Percentiles rank a stretch among this genome's conserved stretches.
phyloP scores from a whole-genome alignment of 306 rosid genomes.

The Vicia faba region DNA sequence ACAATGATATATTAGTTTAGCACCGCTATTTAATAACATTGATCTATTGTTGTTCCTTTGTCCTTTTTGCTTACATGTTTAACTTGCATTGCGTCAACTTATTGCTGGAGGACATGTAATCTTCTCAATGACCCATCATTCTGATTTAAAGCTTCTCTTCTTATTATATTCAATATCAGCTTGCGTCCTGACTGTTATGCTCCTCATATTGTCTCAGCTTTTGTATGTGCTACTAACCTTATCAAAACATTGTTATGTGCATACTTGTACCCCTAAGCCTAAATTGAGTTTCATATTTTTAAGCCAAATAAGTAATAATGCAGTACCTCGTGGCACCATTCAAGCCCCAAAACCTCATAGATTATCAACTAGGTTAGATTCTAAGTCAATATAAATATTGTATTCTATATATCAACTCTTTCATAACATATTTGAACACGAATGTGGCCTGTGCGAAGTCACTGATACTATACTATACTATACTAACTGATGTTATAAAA shows the following conservation, averaged over 20 bases:
- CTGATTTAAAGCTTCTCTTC: too few relatives aligned
- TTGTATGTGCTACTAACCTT: too few relatives aligned
- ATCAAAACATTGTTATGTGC: neutral
- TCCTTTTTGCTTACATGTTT: neutral
- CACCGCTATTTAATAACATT: too few relatives aligned
- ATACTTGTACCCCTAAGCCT: neutral
- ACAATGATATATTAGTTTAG: too few relatives aligned
- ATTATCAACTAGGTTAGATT: neutral
- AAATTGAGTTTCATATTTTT: too few relatives aligned
- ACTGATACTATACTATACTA: neutral
- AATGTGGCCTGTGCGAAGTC: neutral
- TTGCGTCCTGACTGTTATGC: too few relatives aligned
- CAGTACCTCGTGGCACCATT: neutral
- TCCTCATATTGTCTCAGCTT: too few relatives aligned
- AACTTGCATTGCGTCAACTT: neutral
- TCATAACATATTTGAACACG: too few relatives aligned
- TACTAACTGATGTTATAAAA: neutral
- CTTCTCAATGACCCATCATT: too few relatives aligned
- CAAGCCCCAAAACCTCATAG: too few relatives aligned
- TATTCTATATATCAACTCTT: neutral
- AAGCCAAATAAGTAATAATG: too few relatives aligned
- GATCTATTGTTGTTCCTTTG: neutral
- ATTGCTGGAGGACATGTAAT: neutral
- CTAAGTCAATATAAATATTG: neutral
- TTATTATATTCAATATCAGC: too few relatives aligned